A percentile compares a stretch with the other conserved stretches of the same genome.
These are phyloP conservation scores for Orbilia blumenaviensis DNA, from an alignment of 2,329 filamentous ascomycete species.

Conservation along the genomic window DNA sequence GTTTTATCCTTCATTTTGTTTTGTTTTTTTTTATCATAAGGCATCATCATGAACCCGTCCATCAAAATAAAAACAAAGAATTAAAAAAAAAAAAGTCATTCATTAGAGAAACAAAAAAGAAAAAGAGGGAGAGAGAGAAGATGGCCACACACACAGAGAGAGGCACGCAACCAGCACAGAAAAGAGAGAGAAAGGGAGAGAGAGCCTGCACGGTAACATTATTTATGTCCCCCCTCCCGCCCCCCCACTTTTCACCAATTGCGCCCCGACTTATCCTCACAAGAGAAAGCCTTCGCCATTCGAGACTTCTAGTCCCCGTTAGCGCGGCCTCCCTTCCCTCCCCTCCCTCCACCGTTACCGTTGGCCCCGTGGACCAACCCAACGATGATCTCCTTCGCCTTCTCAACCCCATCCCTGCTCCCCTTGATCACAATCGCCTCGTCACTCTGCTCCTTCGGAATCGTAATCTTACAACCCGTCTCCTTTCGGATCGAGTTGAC, in stretches of 20 bases:
- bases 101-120: background rate
- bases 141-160: no score
- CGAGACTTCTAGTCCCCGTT: conserved; percentile 50
- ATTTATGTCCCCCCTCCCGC: no score
- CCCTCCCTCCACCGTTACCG: conserved; percentile 24
- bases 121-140: no score
- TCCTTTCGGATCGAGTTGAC: conserved; percentile 93
- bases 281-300: conserved; percentile 35
- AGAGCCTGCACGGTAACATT: no score
- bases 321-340: conserved; percentile 15
- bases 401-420: conserved; percentile 79
- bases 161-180: background rate
- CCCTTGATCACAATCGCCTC: conserved; percentile 94
- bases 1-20: conserved; percentile 7
- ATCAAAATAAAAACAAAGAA: background rate
- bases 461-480: conserved; percentile 92
- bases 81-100: background rate
- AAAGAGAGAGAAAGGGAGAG: background rate
- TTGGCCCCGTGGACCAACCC: conserved; percentile 74
- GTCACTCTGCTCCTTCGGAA: conserved; percentile 79
- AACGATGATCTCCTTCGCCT: conserved; percentile 87
- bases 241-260: background rate
- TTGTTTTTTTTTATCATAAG: no score
- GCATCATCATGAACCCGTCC: background rate
- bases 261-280: conserved; percentile 1